phyloP scores from a whole-genome alignment of 2,329 filamentous ascomycete genomes.

The Cladosporium cucumerinum region DNA sequence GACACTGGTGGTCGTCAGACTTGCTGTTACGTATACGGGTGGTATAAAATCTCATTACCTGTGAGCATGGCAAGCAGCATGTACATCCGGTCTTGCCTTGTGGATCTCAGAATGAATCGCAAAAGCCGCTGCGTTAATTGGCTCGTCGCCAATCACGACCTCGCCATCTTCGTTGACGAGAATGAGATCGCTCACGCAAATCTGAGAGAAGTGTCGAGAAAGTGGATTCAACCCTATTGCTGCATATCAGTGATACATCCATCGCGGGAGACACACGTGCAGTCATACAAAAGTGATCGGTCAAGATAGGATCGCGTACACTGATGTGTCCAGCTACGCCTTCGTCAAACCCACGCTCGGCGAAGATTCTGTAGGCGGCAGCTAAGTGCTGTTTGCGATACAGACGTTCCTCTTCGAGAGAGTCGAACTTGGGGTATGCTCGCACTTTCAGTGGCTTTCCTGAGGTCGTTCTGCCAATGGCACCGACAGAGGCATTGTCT shows the following conservation, averaged over 20 bases:
- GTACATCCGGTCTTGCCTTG: slow-evolving; percentile 43
- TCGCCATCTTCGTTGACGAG: slow-evolving; percentile 43
- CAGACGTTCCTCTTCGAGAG: slow-evolving; percentile 39
- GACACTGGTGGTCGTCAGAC: slow-evolving; percentile 31
- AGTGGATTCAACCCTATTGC: slow-evolving; percentile 36
- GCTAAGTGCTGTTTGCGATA: slow-evolving; percentile 45
- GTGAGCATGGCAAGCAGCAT: slow-evolving; percentile 45
- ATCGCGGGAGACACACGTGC: not conserved
- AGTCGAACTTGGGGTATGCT: slow-evolving; percentile 42
- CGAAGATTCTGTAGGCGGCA: slow-evolving; percentile 45
- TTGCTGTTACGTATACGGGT: not conserved
- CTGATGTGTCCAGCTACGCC: slow-evolving; percentile 45
- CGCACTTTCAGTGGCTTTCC: slow-evolving; percentile 47
- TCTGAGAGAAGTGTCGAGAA: slow-evolving; percentile 41
- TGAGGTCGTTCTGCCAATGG: slow-evolving; percentile 45
- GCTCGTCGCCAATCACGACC: slow-evolving; percentile 42
- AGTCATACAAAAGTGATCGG: slow-evolving; percentile 35
- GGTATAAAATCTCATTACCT: not conserved
- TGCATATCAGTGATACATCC: not conserved
- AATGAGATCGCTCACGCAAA: slow-evolving; percentile 48
- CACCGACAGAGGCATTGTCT: slow-evolving; percentile 43
- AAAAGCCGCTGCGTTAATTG: slow-evolving; percentile 46
- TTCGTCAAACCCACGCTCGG: slow-evolving; percentile 40
- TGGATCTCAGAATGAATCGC: slow-evolving; percentile 46
- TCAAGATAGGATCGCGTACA: slow-evolving; percentile 38